Base-by-base conservation (phyloP, 2,329 filamentous ascomycete species). In the Arthroderma sp. region DNA sequence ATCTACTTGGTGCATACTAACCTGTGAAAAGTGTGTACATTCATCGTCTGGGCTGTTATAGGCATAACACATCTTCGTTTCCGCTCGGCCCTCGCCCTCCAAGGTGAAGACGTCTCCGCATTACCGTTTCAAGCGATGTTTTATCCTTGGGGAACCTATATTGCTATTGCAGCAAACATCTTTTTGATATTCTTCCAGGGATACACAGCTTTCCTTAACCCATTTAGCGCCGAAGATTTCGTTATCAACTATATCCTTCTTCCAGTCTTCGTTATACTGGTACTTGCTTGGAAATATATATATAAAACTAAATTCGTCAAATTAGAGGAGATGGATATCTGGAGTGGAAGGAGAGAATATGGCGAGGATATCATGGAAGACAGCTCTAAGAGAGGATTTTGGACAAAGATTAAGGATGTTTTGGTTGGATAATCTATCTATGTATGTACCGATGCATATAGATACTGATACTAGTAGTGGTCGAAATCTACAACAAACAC, bases 221-320 rank as follows among this genome's bases (percentile, higher is more conserved):
- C 76, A 0, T 81, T 79, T 61, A 73, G 73, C 33, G 71, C 74
- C 0, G 74, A 74, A 1, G 71, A 70, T 7, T 81, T 81, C 62
- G 76, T 82, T 31, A 74, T 79, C 54, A 78, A 77, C 59, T 82
- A 81, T 62, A 77, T 80, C 56, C 71, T 81, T 62, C 61, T 81
- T 0, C 77, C 76, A 0, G 66, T 80, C 1, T 81, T 80, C 58
- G 68, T 69, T 1, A 57, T 77, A 1, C 73, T 79, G 23, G 76
- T 72, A 37, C 59, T 76, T 17, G 70, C 67, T 0, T 80, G 76
- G 64, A 81, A 80, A 61, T 59, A 77, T 8, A 68, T 66, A 58
- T 67, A 70, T 57, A 70, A 68, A 59, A 74, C 73, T 1, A 66
- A 63, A 53, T 63, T 70, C 51, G 68, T 74, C 1, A 66, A 65